A percentile compares a stretch with the other conserved stretches of the same genome.
These are phyloP conservation scores for Elsinoe fawcettii DNA, from an alignment of 2,329 filamentous ascomycete species.

Conservation along the genomic window DNA sequence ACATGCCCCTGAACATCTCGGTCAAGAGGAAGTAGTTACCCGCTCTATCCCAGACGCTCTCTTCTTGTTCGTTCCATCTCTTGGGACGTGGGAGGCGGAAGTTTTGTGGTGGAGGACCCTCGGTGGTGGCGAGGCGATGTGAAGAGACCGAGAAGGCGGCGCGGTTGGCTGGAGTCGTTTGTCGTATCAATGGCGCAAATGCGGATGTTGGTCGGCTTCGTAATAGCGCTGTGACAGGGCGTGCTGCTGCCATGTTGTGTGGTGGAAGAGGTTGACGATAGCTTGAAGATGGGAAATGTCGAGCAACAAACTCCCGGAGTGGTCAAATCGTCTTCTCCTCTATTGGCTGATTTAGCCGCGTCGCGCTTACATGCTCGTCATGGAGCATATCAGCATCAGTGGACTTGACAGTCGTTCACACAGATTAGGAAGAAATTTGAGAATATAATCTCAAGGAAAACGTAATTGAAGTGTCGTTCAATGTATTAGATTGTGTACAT, in stretches of 20 bases:
- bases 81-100: conserved; percentile 70
- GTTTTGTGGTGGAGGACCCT: conserved; percentile 67
- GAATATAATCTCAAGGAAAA: too few species aligned
- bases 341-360: conserved; percentile 14
- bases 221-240: conserved; percentile 41
- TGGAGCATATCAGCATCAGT: not conserved
- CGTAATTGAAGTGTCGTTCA: too few species aligned
- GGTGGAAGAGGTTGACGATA: not conserved
- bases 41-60: conserved; percentile 70
- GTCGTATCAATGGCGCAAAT: conserved; percentile 32
- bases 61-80: conserved; percentile 72
- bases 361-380: conserved; percentile 11
- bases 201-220: conserved; percentile 36
- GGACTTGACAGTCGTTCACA: not conserved
- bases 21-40: conserved; percentile 93
- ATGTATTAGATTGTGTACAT: too few species aligned
- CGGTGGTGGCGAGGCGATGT: conserved; percentile 55
- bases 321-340: conserved; percentile 15
- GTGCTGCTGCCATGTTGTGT: conserved; percentile 40
- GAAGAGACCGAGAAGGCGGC: conserved; percentile 58
- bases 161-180: conserved; percentile 40
- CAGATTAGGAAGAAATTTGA: too few species aligned
- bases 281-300: not conserved
- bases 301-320: conserved; percentile 14
- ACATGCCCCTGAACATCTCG: conserved; percentile 97